Percentiles rank a stretch among this genome's conserved stretches.
Evolutionary conservation across 1,139 yeast species (phyloP).

Genomic region (Nakaseomyces glabratus): DNA sequence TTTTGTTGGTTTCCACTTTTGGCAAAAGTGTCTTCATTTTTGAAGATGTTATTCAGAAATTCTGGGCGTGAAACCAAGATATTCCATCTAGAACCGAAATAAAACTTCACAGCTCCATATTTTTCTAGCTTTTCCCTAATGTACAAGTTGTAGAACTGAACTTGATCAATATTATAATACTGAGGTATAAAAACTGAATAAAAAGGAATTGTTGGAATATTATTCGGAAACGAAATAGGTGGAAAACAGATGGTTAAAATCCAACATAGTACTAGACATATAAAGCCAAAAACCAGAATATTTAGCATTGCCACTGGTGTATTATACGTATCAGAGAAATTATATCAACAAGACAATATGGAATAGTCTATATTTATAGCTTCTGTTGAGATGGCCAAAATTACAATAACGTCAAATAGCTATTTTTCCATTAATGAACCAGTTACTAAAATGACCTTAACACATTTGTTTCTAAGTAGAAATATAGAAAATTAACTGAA

Average conservation of each 20-base stretch:
- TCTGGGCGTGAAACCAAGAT: slow-evolving; percentile 45
- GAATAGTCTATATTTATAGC: too few species aligned
- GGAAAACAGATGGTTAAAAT: slow-evolving; percentile 25
- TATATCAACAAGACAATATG: too few species aligned
- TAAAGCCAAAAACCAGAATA: too few species aligned
- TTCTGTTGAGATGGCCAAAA: too few species aligned
- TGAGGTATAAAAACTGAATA: slow-evolving; percentile 47
- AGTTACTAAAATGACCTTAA: too few species aligned
- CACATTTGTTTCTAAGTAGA: too few species aligned
- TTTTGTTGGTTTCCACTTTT: slow-evolving; percentile 56
- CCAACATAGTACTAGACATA: slow-evolving; percentile 6
- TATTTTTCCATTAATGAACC: too few species aligned
- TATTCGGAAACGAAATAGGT: slow-evolving; percentile 33
- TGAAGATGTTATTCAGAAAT: slow-evolving; percentile 39
- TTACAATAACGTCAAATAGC: too few species aligned
- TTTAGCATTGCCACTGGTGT: too few species aligned
- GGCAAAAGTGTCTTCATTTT: slow-evolving; percentile 42
- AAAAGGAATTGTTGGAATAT: slow-evolving; percentile 55
- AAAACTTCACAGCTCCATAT: slow-evolving; percentile 52
- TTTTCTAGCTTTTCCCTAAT: slow-evolving; percentile 37
- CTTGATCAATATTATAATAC: slow-evolving; percentile 41
- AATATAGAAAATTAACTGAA: too few species aligned
- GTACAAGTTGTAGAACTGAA: slow-evolving; percentile 38
- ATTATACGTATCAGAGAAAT: too few species aligned
- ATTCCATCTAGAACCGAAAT: slow-evolving; percentile 59